Evolutionary conservation across 2,329 filamentous ascomycete species (phyloP), one percentile per base, ranked within the genome.

Genomic region (Periconia sp.): DNA sequence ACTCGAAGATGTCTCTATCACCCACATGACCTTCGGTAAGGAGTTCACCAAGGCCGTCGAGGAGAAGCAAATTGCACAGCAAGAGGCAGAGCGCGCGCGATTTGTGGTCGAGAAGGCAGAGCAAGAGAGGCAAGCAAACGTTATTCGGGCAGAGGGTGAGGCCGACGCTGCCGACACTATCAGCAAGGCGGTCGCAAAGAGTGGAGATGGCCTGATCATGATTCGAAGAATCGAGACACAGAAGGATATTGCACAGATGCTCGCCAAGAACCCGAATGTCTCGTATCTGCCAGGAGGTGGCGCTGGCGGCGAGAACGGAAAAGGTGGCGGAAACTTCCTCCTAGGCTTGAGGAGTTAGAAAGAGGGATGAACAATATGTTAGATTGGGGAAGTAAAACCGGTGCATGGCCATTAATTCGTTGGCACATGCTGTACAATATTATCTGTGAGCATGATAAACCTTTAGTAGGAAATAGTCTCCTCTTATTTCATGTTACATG

Each of bases 31-130:
- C 39, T 99, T 99, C 71, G 94, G 94, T 61, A 92, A 92, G 74
- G 94, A 99, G 76, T 99, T 99, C 81, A 99, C 94, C 49, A 89
- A 89, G 74, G 94, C 94, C 55, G 94, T 99, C 65, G 94, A 99
- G 79, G 94, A 99, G 84, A 99, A 99, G 85, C 94, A 99, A 81
- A 99, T 99, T 72, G 94, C 94, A 42, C 94, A 99, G 78, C 94
- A 99, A 76, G 94, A 99, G 69, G 94, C 94, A 53, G 94, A 99
- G 81, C 84, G 94, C 56, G 94, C 94, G 35, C 84, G 94, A 57
- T 99, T 99, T 79, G 95, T 99, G 60, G 94, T 99, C 71, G 94
- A 99, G 82, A 90, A 90, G 73, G 94, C 94, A 48, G 94, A 99
- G 82, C 94, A 99, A 79, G 94, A 99, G 79, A 83, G 94, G 64